These are phyloP conservation scores for Parsonsia alboflavescens DNA, from an alignment of 257 asterid species.

Conservation along the genomic window DNA sequence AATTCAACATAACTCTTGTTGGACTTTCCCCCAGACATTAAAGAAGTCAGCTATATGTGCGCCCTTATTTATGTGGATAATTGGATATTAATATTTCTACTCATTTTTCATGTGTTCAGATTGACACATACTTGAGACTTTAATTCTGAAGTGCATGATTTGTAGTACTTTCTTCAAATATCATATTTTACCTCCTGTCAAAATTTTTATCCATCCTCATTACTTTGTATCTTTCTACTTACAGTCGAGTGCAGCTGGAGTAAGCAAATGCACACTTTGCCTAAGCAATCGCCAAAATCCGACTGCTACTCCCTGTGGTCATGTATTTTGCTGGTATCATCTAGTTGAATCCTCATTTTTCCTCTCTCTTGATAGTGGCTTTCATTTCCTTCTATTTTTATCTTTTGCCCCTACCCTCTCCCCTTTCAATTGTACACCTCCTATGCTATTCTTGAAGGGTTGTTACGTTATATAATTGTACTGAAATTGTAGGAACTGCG, in stretches of 20 bases:
- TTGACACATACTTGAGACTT: background rate
- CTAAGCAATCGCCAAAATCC: slow-evolving; percentile 87
- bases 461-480: slow-evolving; percentile 7
- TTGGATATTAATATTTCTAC: background rate
- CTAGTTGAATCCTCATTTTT: slow-evolving; percentile 8
- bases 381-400: background rate
- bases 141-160: background rate
- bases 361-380: background rate
- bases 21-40: background rate
- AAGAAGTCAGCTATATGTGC: background rate
- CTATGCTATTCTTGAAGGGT: background rate
- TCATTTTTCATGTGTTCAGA: background rate
- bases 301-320: slow-evolving; percentile 97
- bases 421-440: background rate
- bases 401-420: background rate
- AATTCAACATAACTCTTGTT: background rate
- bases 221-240: background rate
- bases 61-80: background rate
- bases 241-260: slow-evolving; percentile 59
- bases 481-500: slow-evolving; percentile 66
- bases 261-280: slow-evolving; percentile 94
- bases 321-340: slow-evolving; percentile 90
- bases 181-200: background rate
- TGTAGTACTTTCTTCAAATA: background rate
- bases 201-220: background rate